Percentiles rank a stretch among this genome's conserved stretches.
These are phyloP conservation scores for Coemansia javaensis DNA, from an alignment of 192 early-diverging fungal genomes.

Conservation along the genomic window DNA sequence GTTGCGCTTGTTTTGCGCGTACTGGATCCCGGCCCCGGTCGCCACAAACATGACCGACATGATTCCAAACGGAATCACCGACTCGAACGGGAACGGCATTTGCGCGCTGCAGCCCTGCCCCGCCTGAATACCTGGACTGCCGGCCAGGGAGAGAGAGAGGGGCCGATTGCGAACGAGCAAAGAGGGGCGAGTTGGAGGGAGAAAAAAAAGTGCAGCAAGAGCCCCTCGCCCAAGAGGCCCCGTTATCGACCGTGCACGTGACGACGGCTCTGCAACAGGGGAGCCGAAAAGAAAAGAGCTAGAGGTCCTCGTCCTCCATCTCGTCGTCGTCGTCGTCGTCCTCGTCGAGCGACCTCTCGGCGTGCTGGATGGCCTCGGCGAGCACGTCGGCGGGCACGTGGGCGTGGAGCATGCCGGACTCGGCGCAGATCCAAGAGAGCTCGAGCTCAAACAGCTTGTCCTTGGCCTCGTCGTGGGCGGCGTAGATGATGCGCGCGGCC, in stretches of 20 bases:
- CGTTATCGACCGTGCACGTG: not conserved
- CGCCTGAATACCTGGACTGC: not conserved
- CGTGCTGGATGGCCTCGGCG: constrained; percentile 67
- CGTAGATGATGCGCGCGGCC: constrained; percentile 91
- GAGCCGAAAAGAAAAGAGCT: not conserved
- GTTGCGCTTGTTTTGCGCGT: constrained; percentile 56
- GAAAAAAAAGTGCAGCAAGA: too few relatives aligned
- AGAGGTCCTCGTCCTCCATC: constrained; percentile 39
- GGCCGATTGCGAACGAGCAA: too few relatives aligned
- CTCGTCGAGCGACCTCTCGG: constrained; percentile 31
- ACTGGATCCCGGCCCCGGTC: constrained; percentile 56
- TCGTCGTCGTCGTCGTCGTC: constrained; percentile 43
- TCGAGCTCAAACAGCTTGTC: constrained; percentile 99
- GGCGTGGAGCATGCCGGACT: constrained; percentile 71
- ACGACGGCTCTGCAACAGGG: not conserved
- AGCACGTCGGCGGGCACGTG: constrained; percentile 84
- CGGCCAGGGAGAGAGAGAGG: too few relatives aligned
- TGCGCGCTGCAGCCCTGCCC: not conserved
- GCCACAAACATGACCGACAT: constrained; percentile 64
- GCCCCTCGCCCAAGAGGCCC: too few relatives aligned
- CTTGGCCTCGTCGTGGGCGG: constrained; percentile 93
- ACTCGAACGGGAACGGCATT: constrained; percentile 78
- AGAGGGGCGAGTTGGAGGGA: too few relatives aligned
- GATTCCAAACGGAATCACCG: constrained; percentile 68
- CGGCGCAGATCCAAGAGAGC: constrained; percentile 89